These are phyloP conservation scores for Bimuria novae-zelandiae DNA, from an alignment of 2,329 filamentous ascomycete genomes.

Conservation along the genomic window DNA sequence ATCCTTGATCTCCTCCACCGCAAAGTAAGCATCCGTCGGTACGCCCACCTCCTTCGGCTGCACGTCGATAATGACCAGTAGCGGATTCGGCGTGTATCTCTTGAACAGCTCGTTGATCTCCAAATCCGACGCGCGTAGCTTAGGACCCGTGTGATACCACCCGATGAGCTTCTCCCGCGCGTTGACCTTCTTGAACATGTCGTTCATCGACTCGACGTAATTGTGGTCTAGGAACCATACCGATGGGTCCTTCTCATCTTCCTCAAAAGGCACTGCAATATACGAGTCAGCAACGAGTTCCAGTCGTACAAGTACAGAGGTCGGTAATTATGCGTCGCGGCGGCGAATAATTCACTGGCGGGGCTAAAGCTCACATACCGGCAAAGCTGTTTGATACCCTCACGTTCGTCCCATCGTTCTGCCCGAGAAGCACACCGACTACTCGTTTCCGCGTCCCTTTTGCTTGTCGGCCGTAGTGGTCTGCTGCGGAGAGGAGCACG, in stretches of 20 bases:
- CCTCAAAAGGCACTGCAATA: slow-evolving; percentile 86
- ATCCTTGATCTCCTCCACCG: slow-evolving; percentile 99
- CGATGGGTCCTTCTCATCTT: slow-evolving; percentile 97
- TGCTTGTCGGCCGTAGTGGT: slow-evolving; percentile 94
- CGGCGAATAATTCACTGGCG: slow-evolving; percentile 14
- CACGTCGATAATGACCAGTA: slow-evolving; percentile 97
- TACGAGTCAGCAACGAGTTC: too few relatives aligned
- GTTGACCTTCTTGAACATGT: slow-evolving; percentile 99
- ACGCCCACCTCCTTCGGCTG: slow-evolving; percentile 98
- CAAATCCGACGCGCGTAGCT: slow-evolving; percentile 92
- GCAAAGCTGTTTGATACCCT: slow-evolving; percentile 99
- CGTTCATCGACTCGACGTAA: slow-evolving; percentile 99
- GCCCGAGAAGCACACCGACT: slow-evolving; percentile 90
- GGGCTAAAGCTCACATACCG: slow-evolving; percentile 68
- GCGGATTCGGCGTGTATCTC: slow-evolving; percentile 93
- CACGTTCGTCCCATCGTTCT: slow-evolving; percentile 95
- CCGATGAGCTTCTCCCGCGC: slow-evolving; percentile 98
- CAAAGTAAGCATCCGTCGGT: slow-evolving; percentile 98
- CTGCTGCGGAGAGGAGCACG: slow-evolving; percentile 95
- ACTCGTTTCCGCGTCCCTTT: slow-evolving; percentile 89
- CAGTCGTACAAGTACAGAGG: too few relatives aligned
- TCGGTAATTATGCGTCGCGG: slow-evolving; percentile 21
- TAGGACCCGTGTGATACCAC: slow-evolving; percentile 98
- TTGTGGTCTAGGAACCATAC: slow-evolving; percentile 99
- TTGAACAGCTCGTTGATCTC: slow-evolving; percentile 99